Evolutionary conservation across 208 protist species (phyloP), one percentile per base, ranked within the genome.

Genomic region (Leishmania guyanensis): DNA sequence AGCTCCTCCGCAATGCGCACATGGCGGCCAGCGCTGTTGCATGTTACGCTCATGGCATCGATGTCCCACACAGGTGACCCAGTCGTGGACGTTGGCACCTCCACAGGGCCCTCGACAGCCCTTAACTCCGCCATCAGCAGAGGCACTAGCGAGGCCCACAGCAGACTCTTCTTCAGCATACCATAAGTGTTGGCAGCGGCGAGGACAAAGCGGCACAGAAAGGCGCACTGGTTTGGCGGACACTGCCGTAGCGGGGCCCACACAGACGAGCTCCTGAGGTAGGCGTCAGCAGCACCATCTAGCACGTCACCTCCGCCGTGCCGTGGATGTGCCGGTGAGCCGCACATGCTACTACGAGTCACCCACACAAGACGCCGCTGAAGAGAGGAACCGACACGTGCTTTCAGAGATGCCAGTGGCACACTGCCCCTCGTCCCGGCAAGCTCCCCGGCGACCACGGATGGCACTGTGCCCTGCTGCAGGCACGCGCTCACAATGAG

Each of bases 201-300:
- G 58, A 90, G 43, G 29, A 92, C 81, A 78, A 96, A 94, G 22
- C 88, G 78, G 48, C 85, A 83, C 26, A 94, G 51, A 79, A 95
- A 95, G 3, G 58, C 78, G 16, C 64, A 51, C 58, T 92, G 87
- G 77, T 88, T 86, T 39, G 83, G 80, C 33, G 83, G 64, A 8
- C 64, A 65, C 56, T 84, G 60, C 5, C 46, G 71, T 5, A 95
- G 70, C 48, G 84, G 80, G 58, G 82, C 75, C 92, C 92, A 93
- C 51, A 82, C 79, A 0, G 76, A 75, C 0, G 39, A 2, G 43
- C 77, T 66, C 26, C 76, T 58, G 33, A 77, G 74, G 16, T 73
- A 46, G 26, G 69, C 39, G 69, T 54, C 69, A 2, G 69, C 69
- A 22, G 69, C 69, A 16, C n/a, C 69, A 46, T 46, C 69, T 6